Conservation (phyloP, 2,329 filamentous ascomycete species). For the Aspergillus sp. region DNA sequence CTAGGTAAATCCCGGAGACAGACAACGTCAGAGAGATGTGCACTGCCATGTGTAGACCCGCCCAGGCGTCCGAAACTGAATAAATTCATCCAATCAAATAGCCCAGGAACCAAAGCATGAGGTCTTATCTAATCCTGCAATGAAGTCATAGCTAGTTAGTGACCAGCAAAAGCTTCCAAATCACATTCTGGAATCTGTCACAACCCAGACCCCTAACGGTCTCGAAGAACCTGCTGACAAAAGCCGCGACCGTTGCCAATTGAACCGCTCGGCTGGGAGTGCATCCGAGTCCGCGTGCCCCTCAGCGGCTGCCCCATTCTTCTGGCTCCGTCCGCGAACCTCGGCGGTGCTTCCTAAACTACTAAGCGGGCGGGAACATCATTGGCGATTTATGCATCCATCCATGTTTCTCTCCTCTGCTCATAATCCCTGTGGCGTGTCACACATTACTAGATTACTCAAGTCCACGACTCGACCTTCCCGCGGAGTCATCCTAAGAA, state of each 20-base stretch:
- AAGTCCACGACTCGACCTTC: background rate
- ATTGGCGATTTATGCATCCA: background rate
- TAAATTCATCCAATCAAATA: background rate
- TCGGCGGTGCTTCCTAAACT: background rate
- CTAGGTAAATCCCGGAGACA: no score
- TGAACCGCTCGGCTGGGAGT: background rate
- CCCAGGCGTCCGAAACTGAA: background rate
- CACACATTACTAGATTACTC: background rate
- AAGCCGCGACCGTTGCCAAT: slow-evolving; percentile 4
- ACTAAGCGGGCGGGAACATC: no score
- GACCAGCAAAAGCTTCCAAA: background rate
- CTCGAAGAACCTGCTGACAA: slow-evolving; percentile 11
- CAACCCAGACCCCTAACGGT: background rate
- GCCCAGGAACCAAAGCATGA: background rate
- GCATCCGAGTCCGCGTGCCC: slow-evolving; percentile 4
- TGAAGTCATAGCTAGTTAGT: background rate
- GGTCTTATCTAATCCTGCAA: background rate
- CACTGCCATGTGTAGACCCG: background rate
- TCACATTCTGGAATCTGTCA: background rate
- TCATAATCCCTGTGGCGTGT: background rate
- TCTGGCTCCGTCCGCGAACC: slow-evolving; percentile 4
- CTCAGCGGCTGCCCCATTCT: slow-evolving; percentile 3
- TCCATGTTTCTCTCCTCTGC: background rate
- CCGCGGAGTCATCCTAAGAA: background rate
- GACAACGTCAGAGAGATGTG: no score